Percentiles rank a stretch among this genome's conserved stretches.
These are phyloP conservation scores for Linderina pennispora DNA, from an alignment of 192 early-diverging fungal species.

Conservation along the genomic window DNA sequence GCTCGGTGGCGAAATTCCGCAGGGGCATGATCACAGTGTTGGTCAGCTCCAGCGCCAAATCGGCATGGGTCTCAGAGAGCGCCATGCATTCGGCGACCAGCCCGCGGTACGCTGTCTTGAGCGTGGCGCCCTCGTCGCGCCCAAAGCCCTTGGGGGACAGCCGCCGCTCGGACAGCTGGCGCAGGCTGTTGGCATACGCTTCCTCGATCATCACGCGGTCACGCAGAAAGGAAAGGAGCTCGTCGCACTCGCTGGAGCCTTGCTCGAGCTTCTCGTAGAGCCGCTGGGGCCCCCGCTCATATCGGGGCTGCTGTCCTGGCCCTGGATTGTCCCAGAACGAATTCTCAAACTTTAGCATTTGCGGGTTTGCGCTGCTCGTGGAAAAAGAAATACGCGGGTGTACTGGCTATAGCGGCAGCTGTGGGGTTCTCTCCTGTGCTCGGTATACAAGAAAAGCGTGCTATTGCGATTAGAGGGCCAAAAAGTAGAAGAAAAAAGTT, in stretches of 20 bases:
- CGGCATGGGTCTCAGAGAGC: conserved; percentile 26
- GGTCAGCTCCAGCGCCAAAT: conserved; percentile 38
- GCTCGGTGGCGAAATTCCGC: conserved; percentile 38
- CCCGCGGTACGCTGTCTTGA: conserved; percentile 44
- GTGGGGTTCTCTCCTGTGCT: no score
- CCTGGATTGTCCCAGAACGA: conserved; percentile 50
- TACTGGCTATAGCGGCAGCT: no score
- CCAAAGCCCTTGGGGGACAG: conserved; percentile 28
- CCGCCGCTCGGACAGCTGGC: conserved; percentile 24
- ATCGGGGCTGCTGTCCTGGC: conserved; percentile 34
- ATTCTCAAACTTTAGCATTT: conserved; percentile 47
- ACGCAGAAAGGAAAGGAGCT: conserved; percentile 37
- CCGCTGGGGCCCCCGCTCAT: conserved; percentile 38
- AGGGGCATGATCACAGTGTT: conserved; percentile 38
- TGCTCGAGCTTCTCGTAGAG: conserved; percentile 46
- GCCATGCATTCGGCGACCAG: conserved; percentile 34
- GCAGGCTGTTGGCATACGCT: conserved; percentile 36
- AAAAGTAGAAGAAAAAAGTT: no score
- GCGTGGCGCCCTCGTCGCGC: conserved; percentile 47
- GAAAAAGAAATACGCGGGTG: no score
- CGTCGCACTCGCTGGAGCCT: conserved; percentile 37
- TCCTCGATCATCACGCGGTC: conserved; percentile 42
- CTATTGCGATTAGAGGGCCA: no score
- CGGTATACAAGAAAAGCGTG: no score
- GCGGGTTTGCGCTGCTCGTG: no score